phyloP scores from a whole-genome alignment of 176 grass and related monocot species.

The Zea luxurians region DNA sequence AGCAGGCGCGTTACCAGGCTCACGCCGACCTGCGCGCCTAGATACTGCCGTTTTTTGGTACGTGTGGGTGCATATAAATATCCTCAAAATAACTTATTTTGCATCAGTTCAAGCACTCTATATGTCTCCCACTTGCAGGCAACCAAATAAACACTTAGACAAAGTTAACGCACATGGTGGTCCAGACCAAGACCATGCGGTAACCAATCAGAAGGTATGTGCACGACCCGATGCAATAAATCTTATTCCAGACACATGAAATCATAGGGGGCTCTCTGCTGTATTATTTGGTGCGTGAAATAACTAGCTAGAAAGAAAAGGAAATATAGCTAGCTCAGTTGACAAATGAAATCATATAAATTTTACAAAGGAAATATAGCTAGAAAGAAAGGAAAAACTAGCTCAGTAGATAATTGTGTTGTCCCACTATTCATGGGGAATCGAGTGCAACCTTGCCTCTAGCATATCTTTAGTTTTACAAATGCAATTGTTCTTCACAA shows the following conservation, averaged over 20 bases:
- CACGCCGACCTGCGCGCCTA: too few relatives aligned
- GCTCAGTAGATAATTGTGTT: slow-evolving; percentile 30
- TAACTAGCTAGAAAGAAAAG: slow-evolving; percentile 32
- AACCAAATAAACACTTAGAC: too few relatives aligned
- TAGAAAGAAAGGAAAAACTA: slow-evolving; percentile 28
- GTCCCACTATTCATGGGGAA: slow-evolving; percentile 12
- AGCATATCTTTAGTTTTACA: background rate
- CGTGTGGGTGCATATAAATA: too few relatives aligned
- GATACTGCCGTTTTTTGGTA: too few relatives aligned
- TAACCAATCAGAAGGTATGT: background rate
- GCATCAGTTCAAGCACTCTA: too few relatives aligned
- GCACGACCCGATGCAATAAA: background rate
- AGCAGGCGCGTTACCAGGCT: too few relatives aligned
- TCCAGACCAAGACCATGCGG: too few relatives aligned
- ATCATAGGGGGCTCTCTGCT: background rate
- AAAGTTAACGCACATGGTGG: too few relatives aligned
- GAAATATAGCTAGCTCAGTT: slow-evolving; percentile 1
- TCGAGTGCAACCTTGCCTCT: background rate
- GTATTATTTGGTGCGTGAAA: background rate
- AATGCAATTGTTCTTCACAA: background rate
- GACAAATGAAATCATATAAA: background rate
- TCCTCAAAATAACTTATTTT: too few relatives aligned
- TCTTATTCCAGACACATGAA: background rate
- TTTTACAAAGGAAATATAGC: background rate
- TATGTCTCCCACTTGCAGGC: too few relatives aligned